Conservation (phyloP, 1,139 yeast genomes). For the Wickerhamomyces sp. region DNA sequence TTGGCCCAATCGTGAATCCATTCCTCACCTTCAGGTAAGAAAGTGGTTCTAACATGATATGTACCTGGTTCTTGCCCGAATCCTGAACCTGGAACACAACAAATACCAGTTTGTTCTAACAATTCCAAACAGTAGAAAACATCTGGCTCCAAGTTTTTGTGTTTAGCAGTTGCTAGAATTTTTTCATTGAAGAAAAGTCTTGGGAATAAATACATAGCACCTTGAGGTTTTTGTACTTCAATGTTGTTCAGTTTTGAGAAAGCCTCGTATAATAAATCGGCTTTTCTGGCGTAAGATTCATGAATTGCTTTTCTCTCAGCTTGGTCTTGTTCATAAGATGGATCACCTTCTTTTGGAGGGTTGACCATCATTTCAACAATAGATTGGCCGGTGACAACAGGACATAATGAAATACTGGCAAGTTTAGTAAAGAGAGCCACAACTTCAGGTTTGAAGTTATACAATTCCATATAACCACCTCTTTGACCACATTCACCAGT, state of each 20-base stretch:
- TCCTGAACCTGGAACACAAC: slow-evolving; percentile 96
- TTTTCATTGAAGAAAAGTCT: slow-evolving; percentile 55
- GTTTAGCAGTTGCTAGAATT: slow-evolving; percentile 58
- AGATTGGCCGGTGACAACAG: slow-evolving; percentile 93
- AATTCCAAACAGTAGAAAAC: slow-evolving; percentile 83
- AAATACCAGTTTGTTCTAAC: slow-evolving; percentile 87
- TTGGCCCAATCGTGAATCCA: slow-evolving; percentile 74
- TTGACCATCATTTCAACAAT: slow-evolving; percentile 87
- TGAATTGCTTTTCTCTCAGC: slow-evolving; percentile 59
- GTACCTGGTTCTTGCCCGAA: slow-evolving; percentile 91
- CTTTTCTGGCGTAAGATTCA: slow-evolving; percentile 56
- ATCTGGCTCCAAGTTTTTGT: slow-evolving; percentile 58
- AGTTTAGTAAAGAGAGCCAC: slow-evolving; percentile 70
- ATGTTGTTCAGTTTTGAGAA: slow-evolving; percentile 77
- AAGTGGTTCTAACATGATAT: slow-evolving; percentile 90
- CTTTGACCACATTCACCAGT: slow-evolving; percentile 99
- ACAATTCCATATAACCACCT: slow-evolving; percentile 96
- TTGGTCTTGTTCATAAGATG: slow-evolving; percentile 63
- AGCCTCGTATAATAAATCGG: slow-evolving; percentile 60
- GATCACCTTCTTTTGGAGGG: slow-evolving; percentile 79
- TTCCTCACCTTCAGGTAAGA: slow-evolving; percentile 89
- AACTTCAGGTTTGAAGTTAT: slow-evolving; percentile 72
- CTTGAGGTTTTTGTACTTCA: slow-evolving; percentile 81
- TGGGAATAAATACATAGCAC: slow-evolving; percentile 98
- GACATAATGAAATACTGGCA: slow-evolving; percentile 87